Conservation (phyloP, 2,329 filamentous ascomycete species). For the Spiromastix sp. region DNA sequence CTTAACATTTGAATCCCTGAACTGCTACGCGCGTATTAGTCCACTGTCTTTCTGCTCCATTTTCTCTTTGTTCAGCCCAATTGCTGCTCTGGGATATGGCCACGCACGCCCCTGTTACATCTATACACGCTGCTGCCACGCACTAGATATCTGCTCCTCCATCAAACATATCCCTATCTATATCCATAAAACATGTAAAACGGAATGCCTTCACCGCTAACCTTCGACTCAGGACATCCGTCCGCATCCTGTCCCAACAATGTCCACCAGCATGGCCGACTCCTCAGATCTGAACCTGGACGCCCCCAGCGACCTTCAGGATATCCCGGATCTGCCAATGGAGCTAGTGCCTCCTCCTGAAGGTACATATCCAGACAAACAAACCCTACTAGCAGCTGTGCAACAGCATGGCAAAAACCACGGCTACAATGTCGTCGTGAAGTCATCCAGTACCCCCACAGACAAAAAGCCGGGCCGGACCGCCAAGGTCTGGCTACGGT, state of each 20-base stretch:
- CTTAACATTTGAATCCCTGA: no score
- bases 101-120: constrained; percentile 24
- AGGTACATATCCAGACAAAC: constrained; percentile 34
- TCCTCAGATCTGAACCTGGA: constrained; percentile 33
- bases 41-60: no score
- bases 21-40: no score
- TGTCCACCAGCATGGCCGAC: constrained; percentile 27
- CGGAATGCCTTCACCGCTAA: no score
- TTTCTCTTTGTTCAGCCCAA: no score
- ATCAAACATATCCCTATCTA: neutral
- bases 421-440: constrained; percentile 36
- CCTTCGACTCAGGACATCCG: no score
- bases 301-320: constrained; percentile 35
- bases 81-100: no score
- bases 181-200: neutral
- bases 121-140: constrained; percentile 28
- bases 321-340: constrained; percentile 34
- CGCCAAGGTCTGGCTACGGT: constrained; percentile 35
- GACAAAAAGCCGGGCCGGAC: constrained; percentile 36
- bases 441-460: constrained; percentile 36
- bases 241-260: no score
- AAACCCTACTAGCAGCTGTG: constrained; percentile 29
- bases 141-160: constrained; percentile 19
- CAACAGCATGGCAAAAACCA: constrained; percentile 33
- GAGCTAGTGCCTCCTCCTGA: constrained; percentile 32